Evolutionary conservation across 495 filamentous ascomycete genomes (phyloP).

Genomic region (Echria macrotheca): DNA sequence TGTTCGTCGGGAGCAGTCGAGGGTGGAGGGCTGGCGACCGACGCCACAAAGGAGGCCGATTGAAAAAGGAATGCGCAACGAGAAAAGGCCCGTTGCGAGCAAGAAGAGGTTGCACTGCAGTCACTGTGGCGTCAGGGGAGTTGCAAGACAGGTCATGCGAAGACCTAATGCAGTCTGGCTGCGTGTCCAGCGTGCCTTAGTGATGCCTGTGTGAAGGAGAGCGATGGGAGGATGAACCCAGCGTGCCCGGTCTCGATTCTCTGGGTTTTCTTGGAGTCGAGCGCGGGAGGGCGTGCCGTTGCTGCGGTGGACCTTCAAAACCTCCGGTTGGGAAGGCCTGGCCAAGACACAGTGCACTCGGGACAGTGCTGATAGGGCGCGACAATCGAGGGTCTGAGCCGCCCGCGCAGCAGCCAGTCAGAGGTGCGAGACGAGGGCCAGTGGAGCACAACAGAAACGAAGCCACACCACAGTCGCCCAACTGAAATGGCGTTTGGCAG

Average conservation of each 20-base stretch:
- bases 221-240: neutral
- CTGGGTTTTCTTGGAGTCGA: constrained; percentile 13
- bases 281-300: constrained; percentile 12
- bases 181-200: neutral
- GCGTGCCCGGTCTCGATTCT: constrained; percentile 11
- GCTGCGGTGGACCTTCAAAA: constrained; percentile 21
- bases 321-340: constrained; percentile 17
- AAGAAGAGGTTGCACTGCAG: constrained; percentile 7
- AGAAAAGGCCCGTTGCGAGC: constrained; percentile 4
- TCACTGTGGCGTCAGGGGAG: neutral
- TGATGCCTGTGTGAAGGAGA: constrained; percentile 1
- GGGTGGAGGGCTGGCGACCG: constrained; percentile 7
- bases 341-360: constrained; percentile 2
- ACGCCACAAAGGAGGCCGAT: constrained; percentile 19
- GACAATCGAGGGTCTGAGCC: constrained; percentile 16
- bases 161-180: neutral
- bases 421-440: neutral
- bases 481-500: too few relatives aligned
- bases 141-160: neutral
- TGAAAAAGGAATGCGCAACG: constrained; percentile 12
- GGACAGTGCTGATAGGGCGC: constrained; percentile 17
- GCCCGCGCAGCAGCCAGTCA: constrained; percentile 13
- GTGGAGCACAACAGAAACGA: constrained; percentile 11
- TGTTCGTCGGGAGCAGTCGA: constrained; percentile 1
- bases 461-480: too few relatives aligned